Evolutionary conservation across 257 asterid species (phyloP).

Genomic region (Solanum infundibuliforme): DNA sequence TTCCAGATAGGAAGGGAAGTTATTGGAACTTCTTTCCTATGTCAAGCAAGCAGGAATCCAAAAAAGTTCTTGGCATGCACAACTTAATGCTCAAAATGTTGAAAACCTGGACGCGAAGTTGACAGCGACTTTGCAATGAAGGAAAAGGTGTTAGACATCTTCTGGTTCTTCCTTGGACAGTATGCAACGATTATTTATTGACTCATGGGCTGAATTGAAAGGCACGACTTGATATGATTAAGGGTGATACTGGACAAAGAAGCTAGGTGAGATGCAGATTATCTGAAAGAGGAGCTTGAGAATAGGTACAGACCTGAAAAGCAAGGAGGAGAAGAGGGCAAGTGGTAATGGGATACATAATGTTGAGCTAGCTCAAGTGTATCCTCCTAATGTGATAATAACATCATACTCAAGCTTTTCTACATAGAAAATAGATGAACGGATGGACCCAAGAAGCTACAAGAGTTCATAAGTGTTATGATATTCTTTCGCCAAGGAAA

Average conservation of each 20-base stretch:
- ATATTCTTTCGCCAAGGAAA: neutral
- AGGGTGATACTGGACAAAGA: neutral
- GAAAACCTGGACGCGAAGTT: neutral
- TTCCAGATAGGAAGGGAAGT: neutral
- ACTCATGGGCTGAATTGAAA: neutral
- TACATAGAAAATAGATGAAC: neutral
- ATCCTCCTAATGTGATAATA: neutral
- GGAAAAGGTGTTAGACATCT: neutral
- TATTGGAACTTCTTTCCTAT: neutral
- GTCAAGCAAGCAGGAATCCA: slow-evolving; percentile 11
- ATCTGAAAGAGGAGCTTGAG: neutral
- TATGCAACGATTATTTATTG: neutral
- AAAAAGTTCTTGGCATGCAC: slow-evolving; percentile 9
- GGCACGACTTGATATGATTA: neutral
- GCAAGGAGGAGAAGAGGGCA: neutral
- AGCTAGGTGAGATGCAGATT: neutral
- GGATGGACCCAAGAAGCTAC: neutral
- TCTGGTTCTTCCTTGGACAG: neutral
- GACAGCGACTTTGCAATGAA: neutral
- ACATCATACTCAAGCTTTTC: neutral
- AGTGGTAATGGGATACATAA: neutral
- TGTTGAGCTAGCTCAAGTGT: neutral
- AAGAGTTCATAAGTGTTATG: neutral
- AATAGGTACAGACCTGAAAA: neutral
- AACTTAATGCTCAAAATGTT: neutral